Evolutionary conservation across 2,329 filamentous ascomycete genomes (phyloP).

Genomic region (Orbilia oligospora): DNA sequence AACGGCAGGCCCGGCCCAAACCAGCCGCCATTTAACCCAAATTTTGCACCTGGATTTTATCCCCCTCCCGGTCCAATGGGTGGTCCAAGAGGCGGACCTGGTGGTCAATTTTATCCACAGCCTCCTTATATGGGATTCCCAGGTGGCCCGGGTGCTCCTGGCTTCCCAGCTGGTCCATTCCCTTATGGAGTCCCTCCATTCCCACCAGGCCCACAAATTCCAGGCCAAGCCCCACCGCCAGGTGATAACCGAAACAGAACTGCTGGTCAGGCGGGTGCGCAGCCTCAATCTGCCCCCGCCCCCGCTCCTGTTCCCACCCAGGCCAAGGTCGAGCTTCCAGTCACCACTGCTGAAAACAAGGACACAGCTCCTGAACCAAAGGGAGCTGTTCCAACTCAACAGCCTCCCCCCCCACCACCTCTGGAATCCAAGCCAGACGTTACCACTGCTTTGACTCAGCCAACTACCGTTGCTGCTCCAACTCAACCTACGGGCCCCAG

Average conservation of each 20-base stretch:
- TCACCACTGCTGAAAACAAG: constrained; percentile 10
- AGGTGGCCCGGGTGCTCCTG: constrained; percentile 31
- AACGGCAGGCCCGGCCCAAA: constrained; percentile 46
- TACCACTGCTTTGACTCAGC: constrained; percentile 50
- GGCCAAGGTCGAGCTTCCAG: constrained; percentile 47
- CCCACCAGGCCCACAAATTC: constrained; percentile 30
- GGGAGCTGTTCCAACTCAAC: constrained; percentile 10
- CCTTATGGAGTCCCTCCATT: constrained; percentile 52
- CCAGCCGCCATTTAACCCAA: constrained; percentile 42
- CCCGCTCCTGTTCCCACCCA: constrained; percentile 5
- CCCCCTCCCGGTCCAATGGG: constrained; percentile 38
- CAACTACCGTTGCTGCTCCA: constrained; percentile 3
- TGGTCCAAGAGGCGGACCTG: constrained; percentile 37
- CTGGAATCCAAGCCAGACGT: constrained; percentile 57
- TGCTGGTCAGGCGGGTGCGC: constrained; percentile 32
- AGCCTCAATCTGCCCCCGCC: constrained; percentile 5
- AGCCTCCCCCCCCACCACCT: constrained; percentile 46
- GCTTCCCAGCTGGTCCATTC: constrained; percentile 44
- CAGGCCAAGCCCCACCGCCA: constrained; percentile 22
- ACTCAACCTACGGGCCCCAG: constrained; percentile 50
- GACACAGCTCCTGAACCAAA: constrained; percentile 26
- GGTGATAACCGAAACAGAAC: constrained; percentile 38
- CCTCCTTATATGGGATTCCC: constrained; percentile 57
- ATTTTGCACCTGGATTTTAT: constrained; percentile 54
- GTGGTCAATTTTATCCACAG: constrained; percentile 52